Evolutionary conservation across 805 yeast species (phyloP).

Genomic region (Blastobotrys chiropterorum): DNA sequence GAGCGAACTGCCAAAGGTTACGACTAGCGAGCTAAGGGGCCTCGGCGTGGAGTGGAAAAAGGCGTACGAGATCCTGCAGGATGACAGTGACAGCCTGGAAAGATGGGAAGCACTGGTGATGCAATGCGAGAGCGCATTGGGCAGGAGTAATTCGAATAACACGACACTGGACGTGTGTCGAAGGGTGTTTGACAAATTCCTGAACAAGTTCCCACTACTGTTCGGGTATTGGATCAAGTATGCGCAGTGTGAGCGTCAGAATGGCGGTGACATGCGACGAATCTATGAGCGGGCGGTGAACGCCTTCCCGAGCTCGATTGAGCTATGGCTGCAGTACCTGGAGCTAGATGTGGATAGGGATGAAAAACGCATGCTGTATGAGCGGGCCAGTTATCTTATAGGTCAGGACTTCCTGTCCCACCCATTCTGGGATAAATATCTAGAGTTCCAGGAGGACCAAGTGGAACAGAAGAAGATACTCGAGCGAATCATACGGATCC

Average conservation of each 20-base stretch:
- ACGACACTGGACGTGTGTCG: slow-evolving; percentile 2
- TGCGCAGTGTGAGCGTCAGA: slow-evolving; percentile 23
- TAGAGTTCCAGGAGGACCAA: slow-evolving; percentile 50
- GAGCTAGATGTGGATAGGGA: slow-evolving; percentile 15
- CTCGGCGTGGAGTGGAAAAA: slow-evolving; percentile 7
- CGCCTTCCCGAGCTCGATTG: slow-evolving; percentile 29
- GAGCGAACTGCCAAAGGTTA: neutral
- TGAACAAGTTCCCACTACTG: slow-evolving; percentile 33
- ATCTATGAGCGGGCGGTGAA: slow-evolving; percentile 32
- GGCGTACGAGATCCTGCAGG: slow-evolving; percentile 13
- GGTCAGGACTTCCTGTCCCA: slow-evolving; percentile 76
- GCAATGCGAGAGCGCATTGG: neutral
- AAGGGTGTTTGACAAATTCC: slow-evolving; percentile 23
- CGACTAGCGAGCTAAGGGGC: neutral
- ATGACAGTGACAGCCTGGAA: slow-evolving; percentile 15
- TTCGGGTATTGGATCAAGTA: slow-evolving; percentile 39
- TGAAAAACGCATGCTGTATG: slow-evolving; percentile 30
- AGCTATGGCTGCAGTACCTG: slow-evolving; percentile 28
- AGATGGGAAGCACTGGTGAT: slow-evolving; percentile 14
- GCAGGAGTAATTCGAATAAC: neutral
- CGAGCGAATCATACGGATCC: slow-evolving; percentile 38
- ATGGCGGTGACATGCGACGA: slow-evolving; percentile 18
- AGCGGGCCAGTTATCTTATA: slow-evolving; percentile 42
- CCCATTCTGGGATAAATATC: slow-evolving; percentile 72
- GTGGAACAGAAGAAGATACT: slow-evolving; percentile 37